A percentile compares a stretch with the other conserved stretches of the same genome.
Conservation (phyloP, 2,329 filamentous ascomycete genomes). For the Parastagonospora avenae region DNA sequence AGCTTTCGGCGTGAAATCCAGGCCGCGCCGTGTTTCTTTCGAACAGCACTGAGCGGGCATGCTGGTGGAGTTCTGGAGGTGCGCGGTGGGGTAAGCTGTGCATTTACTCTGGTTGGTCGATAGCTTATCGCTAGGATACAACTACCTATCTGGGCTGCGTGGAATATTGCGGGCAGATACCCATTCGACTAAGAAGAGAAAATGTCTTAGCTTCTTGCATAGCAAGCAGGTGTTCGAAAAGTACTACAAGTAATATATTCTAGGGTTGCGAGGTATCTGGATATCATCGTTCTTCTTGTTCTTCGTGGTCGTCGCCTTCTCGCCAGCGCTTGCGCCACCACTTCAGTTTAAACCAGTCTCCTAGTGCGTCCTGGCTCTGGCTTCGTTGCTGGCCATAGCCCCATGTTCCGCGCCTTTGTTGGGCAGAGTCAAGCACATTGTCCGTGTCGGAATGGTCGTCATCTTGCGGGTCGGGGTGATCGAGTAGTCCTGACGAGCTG, state of each 20-base stretch:
- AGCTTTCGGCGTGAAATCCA: too few relatives aligned
- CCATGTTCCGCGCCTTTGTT: conserved; percentile 33
- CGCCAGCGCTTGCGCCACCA: conserved; percentile 47
- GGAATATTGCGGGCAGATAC: too few relatives aligned
- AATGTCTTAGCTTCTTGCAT: too few relatives aligned
- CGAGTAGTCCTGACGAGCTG: conserved; percentile 27
- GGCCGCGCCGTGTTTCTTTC: too few relatives aligned
- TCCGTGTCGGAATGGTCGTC: conserved; percentile 38
- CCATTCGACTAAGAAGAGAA: too few relatives aligned
- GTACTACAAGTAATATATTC: background rate
- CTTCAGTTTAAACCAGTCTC: conserved; percentile 45
- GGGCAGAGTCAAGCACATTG: conserved; percentile 11
- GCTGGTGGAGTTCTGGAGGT: too few relatives aligned
- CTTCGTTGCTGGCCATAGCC: conserved; percentile 23
- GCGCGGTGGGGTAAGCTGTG: background rate
- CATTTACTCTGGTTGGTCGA: background rate
- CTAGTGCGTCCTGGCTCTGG: conserved; percentile 32
- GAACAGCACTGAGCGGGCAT: too few relatives aligned
- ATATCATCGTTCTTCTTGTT: conserved; percentile 20
- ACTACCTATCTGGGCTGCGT: background rate
- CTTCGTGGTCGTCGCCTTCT: conserved; percentile 29
- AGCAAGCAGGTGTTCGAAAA: background rate
- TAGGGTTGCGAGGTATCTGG: conserved; percentile 2
- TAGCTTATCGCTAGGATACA: background rate
- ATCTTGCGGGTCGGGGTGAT: conserved; percentile 37